A percentile compares a stretch with the other conserved stretches of the same genome.
phyloP scores from a whole-genome alignment of 768 basidiomycete species.

The Trametes coccinea region DNA sequence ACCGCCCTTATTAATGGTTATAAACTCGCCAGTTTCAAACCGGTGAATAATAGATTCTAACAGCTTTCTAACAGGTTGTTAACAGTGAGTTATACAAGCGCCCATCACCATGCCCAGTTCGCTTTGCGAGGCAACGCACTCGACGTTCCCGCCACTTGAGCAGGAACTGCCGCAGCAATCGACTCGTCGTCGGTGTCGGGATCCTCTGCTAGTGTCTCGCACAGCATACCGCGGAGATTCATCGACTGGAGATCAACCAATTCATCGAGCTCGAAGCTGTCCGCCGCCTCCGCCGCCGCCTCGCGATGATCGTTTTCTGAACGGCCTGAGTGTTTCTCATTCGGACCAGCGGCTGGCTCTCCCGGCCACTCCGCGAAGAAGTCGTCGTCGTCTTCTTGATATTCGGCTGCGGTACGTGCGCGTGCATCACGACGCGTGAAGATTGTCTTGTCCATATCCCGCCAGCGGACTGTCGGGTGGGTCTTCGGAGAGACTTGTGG shows the following conservation, averaged over 20 bases:
- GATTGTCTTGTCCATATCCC: background rate
- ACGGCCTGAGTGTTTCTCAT: background rate
- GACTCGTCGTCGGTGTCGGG: background rate
- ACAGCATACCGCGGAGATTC: background rate
- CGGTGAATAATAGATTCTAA: background rate
- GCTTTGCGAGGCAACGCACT: background rate
- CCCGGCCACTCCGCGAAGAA: slow-evolving; percentile 5
- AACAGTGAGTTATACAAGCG: background rate
- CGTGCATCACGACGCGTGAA: background rate
- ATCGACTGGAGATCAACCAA: background rate
- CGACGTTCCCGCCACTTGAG: background rate
- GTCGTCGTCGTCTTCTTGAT: background rate
- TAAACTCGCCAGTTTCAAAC: background rate
- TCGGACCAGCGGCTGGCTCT: too few relatives aligned
- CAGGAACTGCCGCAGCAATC: background rate
- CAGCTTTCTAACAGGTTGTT: background rate
- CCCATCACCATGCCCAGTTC: background rate
- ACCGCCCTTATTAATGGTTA: background rate
- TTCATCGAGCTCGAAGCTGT: background rate
- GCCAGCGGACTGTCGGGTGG: slow-evolving; percentile 6
- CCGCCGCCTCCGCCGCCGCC: background rate
- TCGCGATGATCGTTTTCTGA: background rate
- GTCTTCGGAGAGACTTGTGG: background rate
- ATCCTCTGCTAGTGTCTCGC: background rate
- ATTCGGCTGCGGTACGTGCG: background rate